Conservation (phyloP, 768 basidiomycete species). For the Suillus brevipes region DNA sequence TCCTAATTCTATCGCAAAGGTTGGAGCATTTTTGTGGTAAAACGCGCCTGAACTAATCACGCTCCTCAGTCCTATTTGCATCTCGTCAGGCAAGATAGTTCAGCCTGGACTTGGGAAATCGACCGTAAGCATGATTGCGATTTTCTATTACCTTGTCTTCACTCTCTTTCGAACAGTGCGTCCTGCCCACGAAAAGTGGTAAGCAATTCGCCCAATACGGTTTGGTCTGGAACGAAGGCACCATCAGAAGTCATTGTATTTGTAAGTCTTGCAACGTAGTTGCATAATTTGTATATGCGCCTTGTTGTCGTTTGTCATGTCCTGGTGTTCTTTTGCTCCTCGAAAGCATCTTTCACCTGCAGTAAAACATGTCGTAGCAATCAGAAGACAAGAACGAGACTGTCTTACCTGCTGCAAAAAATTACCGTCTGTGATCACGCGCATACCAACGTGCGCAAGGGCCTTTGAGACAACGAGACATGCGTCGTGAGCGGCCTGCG, state of each 20-base stretch:
- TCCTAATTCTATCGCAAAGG: constrained; percentile 71
- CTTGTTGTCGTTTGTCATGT: constrained; percentile 8
- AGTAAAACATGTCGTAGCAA: constrained; percentile 1
- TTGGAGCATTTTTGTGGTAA: constrained; percentile 28
- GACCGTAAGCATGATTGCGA: constrained; percentile 52
- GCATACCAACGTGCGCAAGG: constrained; percentile 67
- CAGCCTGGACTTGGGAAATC: constrained; percentile 79
- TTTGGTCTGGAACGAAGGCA: neutral
- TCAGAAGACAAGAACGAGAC: neutral
- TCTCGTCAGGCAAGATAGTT: constrained; percentile 67
- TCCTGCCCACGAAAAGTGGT: constrained; percentile 57
- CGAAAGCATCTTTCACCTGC: constrained; percentile 51
- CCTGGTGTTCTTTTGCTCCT: constrained; percentile 40
- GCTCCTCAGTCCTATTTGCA: constrained; percentile 59
- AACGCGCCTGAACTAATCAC: constrained; percentile 3
- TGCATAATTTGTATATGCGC: neutral
- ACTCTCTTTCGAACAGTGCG: constrained; percentile 36
- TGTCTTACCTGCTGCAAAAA: constrained; percentile 56
- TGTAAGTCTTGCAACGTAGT: neutral
- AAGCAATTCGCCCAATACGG: constrained; percentile 11
- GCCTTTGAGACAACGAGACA: constrained; percentile 69
- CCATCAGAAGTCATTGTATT: neutral
- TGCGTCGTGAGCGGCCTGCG: constrained; percentile 60
- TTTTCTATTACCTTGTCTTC: neutral
- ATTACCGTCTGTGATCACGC: constrained; percentile 64